Evolutionary conservation across 768 basidiomycete species (phyloP).

Genomic region (Kwoniella europaea): DNA sequence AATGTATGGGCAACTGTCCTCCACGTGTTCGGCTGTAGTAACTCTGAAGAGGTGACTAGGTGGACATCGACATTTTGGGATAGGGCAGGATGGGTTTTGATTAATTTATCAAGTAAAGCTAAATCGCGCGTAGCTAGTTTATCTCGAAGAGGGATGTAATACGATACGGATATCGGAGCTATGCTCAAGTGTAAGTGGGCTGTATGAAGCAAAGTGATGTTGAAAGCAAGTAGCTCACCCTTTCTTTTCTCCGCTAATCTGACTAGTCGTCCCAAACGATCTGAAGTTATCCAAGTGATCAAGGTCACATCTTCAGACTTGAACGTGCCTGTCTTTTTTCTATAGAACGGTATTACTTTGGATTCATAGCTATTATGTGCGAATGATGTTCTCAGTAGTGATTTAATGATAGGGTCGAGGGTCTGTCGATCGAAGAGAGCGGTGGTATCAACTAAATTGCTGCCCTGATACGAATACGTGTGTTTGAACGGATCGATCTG

Average conservation of each 20-base stretch:
- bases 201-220: neutral
- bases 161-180: neutral
- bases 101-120: neutral
- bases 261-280: neutral
- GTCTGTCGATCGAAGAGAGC: constrained; percentile 1
- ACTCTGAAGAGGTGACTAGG: neutral
- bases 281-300: neutral
- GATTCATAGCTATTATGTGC: neutral
- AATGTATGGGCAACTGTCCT: constrained; percentile 12
- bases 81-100: neutral
- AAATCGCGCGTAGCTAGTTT: neutral
- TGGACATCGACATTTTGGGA: constrained; percentile 5
- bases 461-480: neutral
- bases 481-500: neutral
- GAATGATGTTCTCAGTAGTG: neutral
- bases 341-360: neutral
- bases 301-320: neutral
- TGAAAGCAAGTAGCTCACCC: neutral
- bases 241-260: neutral
- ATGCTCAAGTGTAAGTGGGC: neutral
- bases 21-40: constrained; percentile 3
- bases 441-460: neutral
- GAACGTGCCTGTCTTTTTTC: neutral
- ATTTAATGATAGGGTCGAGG: neutral
- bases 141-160: neutral